Conservation (phyloP, 495 filamentous ascomycete genomes). For the Penicillium bialowiezense region DNA sequence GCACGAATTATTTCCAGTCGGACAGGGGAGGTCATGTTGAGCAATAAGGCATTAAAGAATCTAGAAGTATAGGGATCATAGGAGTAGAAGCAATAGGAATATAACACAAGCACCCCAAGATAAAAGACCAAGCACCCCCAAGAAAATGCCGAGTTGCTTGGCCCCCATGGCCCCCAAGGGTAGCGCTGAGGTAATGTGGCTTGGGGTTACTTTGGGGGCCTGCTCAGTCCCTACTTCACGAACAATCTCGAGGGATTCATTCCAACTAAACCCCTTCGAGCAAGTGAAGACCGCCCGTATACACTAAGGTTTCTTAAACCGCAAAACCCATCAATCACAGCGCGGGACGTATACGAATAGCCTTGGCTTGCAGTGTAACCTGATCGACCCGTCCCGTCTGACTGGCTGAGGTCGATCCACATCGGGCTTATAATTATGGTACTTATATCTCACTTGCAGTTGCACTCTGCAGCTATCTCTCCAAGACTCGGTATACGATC, state of each 20-base stretch:
- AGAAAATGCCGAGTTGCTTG: not conserved
- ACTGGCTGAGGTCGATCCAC: not conserved
- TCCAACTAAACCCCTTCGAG: not conserved
- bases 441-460: too few species aligned
- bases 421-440: not conserved
- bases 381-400: not conserved
- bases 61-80: too few species aligned
- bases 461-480: too few species aligned
- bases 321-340: too few species aligned
- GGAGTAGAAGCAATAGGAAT: too few species aligned
- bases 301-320: too few species aligned
- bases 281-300: not conserved
- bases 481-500: too few species aligned
- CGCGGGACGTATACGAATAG: not conserved
- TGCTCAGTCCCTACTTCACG: not conserved
- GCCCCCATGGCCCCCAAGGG: not conserved
- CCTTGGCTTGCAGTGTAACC: not conserved
- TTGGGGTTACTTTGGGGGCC: not conserved
- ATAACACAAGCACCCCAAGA: too few species aligned
- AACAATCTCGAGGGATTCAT: too few species aligned
- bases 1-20: slow-evolving; percentile 7
- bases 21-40: not conserved
- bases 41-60: not conserved
- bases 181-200: not conserved
- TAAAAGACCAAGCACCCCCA: not conserved